Conservation (phyloP, 129 eudicot genomes). For the Pseudognaphalium luteoalbum region DNA sequence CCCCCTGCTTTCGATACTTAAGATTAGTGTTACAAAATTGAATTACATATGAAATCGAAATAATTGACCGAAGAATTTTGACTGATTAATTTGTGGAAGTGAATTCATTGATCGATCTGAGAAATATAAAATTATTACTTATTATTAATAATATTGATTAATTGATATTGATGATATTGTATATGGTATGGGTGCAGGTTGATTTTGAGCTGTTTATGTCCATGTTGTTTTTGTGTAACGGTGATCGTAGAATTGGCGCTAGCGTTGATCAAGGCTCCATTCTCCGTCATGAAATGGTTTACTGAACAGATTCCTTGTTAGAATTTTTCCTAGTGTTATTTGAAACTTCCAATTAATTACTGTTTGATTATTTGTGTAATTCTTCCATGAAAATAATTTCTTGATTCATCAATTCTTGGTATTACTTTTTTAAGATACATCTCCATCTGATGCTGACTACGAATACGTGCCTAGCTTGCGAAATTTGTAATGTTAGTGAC, state of each 20-base stretch:
- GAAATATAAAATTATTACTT: neutral
- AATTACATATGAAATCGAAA: too few species aligned
- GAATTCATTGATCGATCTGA: neutral
- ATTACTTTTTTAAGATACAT: too few species aligned
- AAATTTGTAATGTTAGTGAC: too few species aligned
- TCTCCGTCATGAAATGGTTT: constrained; percentile 69
- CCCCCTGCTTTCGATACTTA: too few species aligned
- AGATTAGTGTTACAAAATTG: too few species aligned
- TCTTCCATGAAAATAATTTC: neutral
- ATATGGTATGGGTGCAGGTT: constrained; percentile 41
- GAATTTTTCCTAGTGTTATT: neutral
- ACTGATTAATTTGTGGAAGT: too few species aligned
- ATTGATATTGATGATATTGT: neutral
- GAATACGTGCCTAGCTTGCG: neutral
- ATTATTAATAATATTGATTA: too few species aligned
- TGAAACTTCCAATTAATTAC: neutral
- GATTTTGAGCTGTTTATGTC: constrained; percentile 64
- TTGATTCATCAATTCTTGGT: too few species aligned
- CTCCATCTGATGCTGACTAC: too few species aligned
- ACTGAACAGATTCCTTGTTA: constrained; percentile 70
- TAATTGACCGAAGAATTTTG: too few species aligned
- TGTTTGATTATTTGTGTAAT: too few species aligned
- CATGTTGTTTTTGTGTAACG: constrained; percentile 77
- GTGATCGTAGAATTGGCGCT: constrained; percentile 62
- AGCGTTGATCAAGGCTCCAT: constrained; percentile 66